Conservation (phyloP, 1,284 basidiomycete species). For the Vanrija sp. region DNA sequence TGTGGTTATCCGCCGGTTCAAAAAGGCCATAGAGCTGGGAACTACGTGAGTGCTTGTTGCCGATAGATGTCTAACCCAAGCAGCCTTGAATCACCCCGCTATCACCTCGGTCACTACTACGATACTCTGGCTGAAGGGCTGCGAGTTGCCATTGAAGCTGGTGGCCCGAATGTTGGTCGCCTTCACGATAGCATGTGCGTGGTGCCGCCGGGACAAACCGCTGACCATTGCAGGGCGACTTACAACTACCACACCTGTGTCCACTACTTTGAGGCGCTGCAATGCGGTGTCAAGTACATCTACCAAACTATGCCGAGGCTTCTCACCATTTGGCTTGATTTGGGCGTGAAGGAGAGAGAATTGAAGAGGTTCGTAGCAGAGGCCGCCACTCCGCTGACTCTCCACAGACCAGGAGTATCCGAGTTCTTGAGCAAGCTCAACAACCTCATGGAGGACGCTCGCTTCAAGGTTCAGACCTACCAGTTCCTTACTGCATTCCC, state of each 20-base stretch:
- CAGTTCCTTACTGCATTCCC: constrained; percentile 97
- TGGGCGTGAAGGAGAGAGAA: constrained; percentile 61
- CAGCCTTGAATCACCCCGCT: constrained; percentile 74
- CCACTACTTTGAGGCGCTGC: constrained; percentile 71
- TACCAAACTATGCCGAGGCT: constrained; percentile 94
- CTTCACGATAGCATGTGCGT: constrained; percentile 5
- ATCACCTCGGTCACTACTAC: constrained; percentile 81
- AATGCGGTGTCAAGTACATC: constrained; percentile 87
- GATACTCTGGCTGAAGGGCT: constrained; percentile 53
- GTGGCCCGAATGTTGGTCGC: neutral
- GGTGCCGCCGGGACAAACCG: neutral
- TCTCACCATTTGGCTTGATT: constrained; percentile 91
- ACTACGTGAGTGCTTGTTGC: constrained; percentile 37
- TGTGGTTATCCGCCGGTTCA: constrained; percentile 61
- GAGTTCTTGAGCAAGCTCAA: constrained; percentile 47
- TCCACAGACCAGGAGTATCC: too few relatives aligned
- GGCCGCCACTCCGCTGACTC: neutral
- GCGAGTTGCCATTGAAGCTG: constrained; percentile 6
- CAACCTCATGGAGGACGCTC: constrained; percentile 57
- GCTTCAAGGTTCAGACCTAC: constrained; percentile 62
- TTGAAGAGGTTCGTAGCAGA: constrained; percentile 24
- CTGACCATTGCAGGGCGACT: constrained; percentile 13
- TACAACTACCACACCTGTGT: constrained; percentile 52
- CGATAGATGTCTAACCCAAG: too few relatives aligned
- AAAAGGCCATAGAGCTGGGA: constrained; percentile 57